Conservation (phyloP, 306 rosid genomes). For the Quercus mongolica region DNA sequence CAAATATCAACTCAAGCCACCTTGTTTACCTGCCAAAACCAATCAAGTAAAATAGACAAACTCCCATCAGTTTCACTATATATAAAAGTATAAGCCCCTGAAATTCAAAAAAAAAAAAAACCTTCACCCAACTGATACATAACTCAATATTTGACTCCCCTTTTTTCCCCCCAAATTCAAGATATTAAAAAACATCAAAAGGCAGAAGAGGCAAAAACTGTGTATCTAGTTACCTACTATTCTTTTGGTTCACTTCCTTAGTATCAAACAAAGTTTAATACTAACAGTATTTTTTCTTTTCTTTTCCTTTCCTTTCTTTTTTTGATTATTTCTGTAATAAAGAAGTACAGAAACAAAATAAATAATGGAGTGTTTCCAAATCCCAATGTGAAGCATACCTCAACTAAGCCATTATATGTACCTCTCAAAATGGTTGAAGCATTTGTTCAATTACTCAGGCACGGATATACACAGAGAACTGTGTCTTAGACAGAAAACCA, state of each 20-base stretch:
- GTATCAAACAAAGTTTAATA: not conserved
- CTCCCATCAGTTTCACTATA: not conserved
- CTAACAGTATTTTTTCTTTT: too few species aligned
- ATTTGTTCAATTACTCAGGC: too few species aligned
- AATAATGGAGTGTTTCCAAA: too few species aligned
- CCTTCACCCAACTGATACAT: not conserved
- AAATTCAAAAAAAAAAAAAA: not conserved
- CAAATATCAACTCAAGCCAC: conserved; percentile 22
- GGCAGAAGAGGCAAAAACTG: too few species aligned
- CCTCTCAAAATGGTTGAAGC: too few species aligned
- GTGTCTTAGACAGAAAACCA: too few species aligned
- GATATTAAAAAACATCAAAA: not conserved
- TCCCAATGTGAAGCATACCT: too few species aligned
- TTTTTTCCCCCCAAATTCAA: not conserved
- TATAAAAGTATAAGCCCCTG: not conserved
- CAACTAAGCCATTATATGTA: too few species aligned
- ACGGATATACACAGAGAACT: too few species aligned
- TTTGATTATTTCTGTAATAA: too few species aligned
- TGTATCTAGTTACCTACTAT: not conserved
- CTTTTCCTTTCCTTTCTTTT: too few species aligned
- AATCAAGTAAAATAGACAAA: not conserved
- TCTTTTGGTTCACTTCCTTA: not conserved
- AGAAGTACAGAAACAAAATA: too few species aligned
- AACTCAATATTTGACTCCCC: not conserved
- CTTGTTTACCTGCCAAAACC: conserved; percentile 16